A percentile compares a stretch with the other conserved stretches of the same genome.
Evolutionary conservation across 2,329 filamentous ascomycete genomes (phyloP).

Genomic region (Calonectria hawksworthii): DNA sequence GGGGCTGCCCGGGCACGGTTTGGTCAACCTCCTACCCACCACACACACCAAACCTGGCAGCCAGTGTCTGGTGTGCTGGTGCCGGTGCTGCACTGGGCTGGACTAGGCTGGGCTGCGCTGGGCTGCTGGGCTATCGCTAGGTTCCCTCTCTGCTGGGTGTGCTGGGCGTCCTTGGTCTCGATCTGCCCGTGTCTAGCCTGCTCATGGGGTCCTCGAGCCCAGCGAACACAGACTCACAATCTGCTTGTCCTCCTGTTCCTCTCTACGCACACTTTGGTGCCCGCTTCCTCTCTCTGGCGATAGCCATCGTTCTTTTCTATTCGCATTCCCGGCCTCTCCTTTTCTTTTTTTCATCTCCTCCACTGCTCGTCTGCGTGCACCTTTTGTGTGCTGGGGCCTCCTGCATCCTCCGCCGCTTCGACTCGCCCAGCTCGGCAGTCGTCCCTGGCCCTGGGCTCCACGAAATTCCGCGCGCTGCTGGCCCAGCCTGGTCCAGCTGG

Average conservation of each 20-base stretch:
- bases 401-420: constrained; percentile 27
- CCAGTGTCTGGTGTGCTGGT: constrained; percentile 12
- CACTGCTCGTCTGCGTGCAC: constrained; percentile 3
- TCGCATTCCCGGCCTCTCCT: neutral
- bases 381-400: constrained; percentile 29
- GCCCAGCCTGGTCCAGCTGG: constrained; percentile 35
- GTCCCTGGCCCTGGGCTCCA: constrained; percentile 44
- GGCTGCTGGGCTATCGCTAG: constrained; percentile 19
- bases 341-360: neutral
- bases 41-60: constrained; percentile 19
- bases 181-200: constrained; percentile 20
- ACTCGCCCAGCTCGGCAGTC: constrained; percentile 46
- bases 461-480: constrained; percentile 39
- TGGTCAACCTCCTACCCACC: constrained; percentile 18
- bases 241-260: constrained; percentile 21
- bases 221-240: constrained; percentile 14
- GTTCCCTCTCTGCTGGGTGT: constrained; percentile 24
- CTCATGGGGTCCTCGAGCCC: neutral
- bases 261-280: neutral
- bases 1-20: constrained; percentile 9
- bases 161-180: constrained; percentile 21
- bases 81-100: constrained; percentile 16
- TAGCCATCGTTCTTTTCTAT: neutral
- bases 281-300: constrained; percentile 3
- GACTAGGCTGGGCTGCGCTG: constrained; percentile 17